Evolutionary conservation across 345 rosid genomes (phyloP).

Genomic region (Gossypioides kirkii): DNA sequence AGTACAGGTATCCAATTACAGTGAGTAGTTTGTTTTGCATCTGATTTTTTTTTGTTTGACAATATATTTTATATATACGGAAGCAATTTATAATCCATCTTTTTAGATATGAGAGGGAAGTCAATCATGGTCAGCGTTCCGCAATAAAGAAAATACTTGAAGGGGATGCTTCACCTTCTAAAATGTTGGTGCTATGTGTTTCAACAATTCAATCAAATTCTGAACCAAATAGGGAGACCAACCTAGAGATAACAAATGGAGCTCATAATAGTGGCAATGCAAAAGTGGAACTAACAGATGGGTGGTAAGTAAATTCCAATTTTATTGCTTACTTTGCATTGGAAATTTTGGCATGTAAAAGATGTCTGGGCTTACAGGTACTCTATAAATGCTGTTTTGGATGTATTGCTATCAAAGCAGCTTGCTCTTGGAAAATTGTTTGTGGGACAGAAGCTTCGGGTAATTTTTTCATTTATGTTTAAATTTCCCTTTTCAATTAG

Average conservation of each 20-base stretch:
- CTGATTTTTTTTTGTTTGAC: conserved; percentile 4
- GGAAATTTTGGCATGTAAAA: conserved; percentile 17
- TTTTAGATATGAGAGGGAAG: conserved; percentile 86
- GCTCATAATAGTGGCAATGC: conserved; percentile 32
- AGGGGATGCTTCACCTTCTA: conserved; percentile 76
- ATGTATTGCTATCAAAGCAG: conserved; percentile 53
- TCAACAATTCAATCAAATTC: conserved; percentile 42
- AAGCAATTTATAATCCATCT: conserved; percentile 17
- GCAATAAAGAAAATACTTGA: conserved; percentile 82
- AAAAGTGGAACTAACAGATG: conserved; percentile 83
- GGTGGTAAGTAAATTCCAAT: conserved; percentile 61
- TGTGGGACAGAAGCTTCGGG: conserved; percentile 92
- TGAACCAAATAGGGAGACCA: conserved; percentile 30
- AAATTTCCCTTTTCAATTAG: conserved; percentile 5
- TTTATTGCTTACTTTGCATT: conserved; percentile 5
- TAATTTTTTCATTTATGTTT: conserved; percentile 27
- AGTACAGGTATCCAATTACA: conserved; percentile 59
- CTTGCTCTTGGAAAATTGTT: conserved; percentile 66
- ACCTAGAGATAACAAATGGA: conserved; percentile 28
- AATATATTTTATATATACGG: conserved; percentile 17
- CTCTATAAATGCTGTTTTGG: conserved; percentile 66
- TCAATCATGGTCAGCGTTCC: conserved; percentile 82
- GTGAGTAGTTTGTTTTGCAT: conserved; percentile 13
- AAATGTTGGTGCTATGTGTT: conserved; percentile 72
- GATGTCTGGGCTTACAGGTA: conserved; percentile 46